phyloP scores from a whole-genome alignment of 495 filamentous ascomycete species.

The Hypoxylon rickii region DNA sequence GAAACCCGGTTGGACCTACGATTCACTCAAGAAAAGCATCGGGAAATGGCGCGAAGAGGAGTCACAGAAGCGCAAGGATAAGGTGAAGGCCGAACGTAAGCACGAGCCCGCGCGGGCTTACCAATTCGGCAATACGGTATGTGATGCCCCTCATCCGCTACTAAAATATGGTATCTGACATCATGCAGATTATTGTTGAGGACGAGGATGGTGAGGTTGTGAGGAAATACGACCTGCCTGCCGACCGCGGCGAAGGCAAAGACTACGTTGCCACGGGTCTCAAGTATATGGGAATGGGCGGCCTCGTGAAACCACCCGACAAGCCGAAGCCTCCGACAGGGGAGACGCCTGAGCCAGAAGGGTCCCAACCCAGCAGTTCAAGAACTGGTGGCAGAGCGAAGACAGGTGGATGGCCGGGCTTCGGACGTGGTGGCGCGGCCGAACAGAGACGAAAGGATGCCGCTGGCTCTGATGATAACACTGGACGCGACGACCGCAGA shows the following conservation, averaged over 20 bases:
- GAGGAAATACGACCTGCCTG: slow-evolving; percentile 90
- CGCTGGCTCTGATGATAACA: slow-evolving; percentile 49
- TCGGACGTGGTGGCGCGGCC: slow-evolving; percentile 48
- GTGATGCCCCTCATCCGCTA: neutral
- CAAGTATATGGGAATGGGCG: slow-evolving; percentile 54
- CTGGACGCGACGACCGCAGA: slow-evolving; percentile 71
- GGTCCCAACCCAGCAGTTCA: slow-evolving; percentile 14
- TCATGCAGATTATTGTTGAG: slow-evolving; percentile 97
- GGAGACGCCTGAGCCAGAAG: slow-evolving; percentile 25
- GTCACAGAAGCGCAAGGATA: slow-evolving; percentile 62
- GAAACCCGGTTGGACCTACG: slow-evolving; percentile 51
- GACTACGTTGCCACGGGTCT: slow-evolving; percentile 51
- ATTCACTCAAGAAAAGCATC: slow-evolving; percentile 54
- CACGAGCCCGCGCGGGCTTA: slow-evolving; percentile 81
- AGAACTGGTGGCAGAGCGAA: slow-evolving; percentile 33
- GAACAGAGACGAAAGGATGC: slow-evolving; percentile 46
- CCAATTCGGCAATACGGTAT: slow-evolving; percentile 86
- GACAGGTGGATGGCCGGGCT: slow-evolving; percentile 58
- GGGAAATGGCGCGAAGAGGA: slow-evolving; percentile 60
- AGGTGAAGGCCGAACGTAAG: slow-evolving; percentile 51
- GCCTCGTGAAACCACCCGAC: slow-evolving; percentile 46
- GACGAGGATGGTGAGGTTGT: slow-evolving; percentile 97
- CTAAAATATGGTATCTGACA: too few species aligned
- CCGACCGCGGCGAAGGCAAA: slow-evolving; percentile 39
- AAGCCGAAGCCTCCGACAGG: slow-evolving; percentile 26